Base-by-base conservation (phyloP, 371 early-diverging fungal genomes). In the Apophysomyces ossiformis region DNA sequence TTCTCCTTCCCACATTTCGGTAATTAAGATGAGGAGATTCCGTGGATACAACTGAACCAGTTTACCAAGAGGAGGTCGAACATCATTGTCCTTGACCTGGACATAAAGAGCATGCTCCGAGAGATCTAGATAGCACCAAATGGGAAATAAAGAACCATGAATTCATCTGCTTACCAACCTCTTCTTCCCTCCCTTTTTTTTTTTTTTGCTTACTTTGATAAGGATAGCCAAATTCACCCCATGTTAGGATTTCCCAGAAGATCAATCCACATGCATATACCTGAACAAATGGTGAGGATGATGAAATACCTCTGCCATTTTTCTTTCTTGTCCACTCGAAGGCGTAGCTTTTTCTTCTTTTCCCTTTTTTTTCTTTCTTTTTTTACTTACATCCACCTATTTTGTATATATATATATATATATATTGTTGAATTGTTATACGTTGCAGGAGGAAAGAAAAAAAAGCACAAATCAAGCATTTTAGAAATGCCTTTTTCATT, bases 161-260 rank as follows among this genome's bases (percentile, higher is more conserved):
- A 26, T 26, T 26, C 32, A 26, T 26, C 32, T 26, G 1, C 32
- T 26, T 26, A 26, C 1, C 32, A 26, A 26, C 2, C 32, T 26
- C 32, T 26, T 26, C 32, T 2, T 37, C 13, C 15, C 36, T n/a
- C 6, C 18, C 15, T 41, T 15, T 7, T 50, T 50, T 2, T 18
- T 7, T 4, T 13, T 5, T 6, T 4, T 13, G 15, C 58, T 35
- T 64, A 69, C 90, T 86, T 70, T 89, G 89, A 76, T 88, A 92
- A 0, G 92, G 93, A 64, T 90, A 91, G 11, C 87, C 89, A 41
- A 81, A 82, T 43, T 81, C 90, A 36, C 87, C 85, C 93, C 93
- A 92, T 37, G 85, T 87, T 63, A 92, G 57, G 59, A 92, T 91
- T 72, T 92, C 93, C 93, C 92, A 92, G 67, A 89, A 92, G 54